A percentile compares a stretch with the other conserved stretches of the same genome.
Conservation (phyloP, 805 yeast genomes). For the Sugiyamaella qingdaonensis region DNA sequence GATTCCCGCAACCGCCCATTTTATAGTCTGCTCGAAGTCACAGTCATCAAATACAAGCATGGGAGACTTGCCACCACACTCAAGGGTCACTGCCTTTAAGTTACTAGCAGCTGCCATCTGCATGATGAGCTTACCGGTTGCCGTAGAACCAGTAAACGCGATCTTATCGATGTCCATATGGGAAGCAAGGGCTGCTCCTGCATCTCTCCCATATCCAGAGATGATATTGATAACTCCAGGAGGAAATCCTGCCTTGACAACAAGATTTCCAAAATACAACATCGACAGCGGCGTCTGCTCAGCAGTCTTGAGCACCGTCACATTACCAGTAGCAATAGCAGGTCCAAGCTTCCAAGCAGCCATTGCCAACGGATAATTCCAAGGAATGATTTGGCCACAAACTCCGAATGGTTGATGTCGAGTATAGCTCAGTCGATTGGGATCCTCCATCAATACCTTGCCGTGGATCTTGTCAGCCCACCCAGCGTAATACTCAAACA, state of each 20-base stretch:
- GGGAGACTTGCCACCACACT: slow-evolving; percentile 96
- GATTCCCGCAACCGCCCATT: slow-evolving; percentile 74
- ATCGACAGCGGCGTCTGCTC: slow-evolving; percentile 91
- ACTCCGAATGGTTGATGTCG: slow-evolving; percentile 91
- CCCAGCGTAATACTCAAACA: slow-evolving; percentile 83
- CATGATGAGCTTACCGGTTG: slow-evolving; percentile 80
- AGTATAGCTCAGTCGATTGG: slow-evolving; percentile 68
- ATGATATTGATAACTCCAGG: slow-evolving; percentile 86
- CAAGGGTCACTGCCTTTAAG: slow-evolving; percentile 87
- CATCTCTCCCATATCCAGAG: slow-evolving; percentile 79
- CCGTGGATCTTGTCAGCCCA: slow-evolving; percentile 87
- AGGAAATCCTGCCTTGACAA: slow-evolving; percentile 83
- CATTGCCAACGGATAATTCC: slow-evolving; percentile 96
- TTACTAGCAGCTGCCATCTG: slow-evolving; percentile 72
- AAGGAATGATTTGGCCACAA: slow-evolving; percentile 92
- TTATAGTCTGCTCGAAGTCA: slow-evolving; percentile 68
- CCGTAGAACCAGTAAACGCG: slow-evolving; percentile 95
- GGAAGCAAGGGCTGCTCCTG: slow-evolving; percentile 73
- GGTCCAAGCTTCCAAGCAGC: slow-evolving; percentile 95
- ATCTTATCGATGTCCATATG: slow-evolving; percentile 84
- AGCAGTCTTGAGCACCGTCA: slow-evolving; percentile 83
- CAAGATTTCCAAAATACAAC: slow-evolving; percentile 62
- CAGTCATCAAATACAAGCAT: slow-evolving; percentile 84
- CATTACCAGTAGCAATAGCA: slow-evolving; percentile 86
- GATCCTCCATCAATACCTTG: slow-evolving; percentile 68